Base-by-base conservation (phyloP, 2,329 filamentous ascomycete species). In the Trichoderma breve region DNA sequence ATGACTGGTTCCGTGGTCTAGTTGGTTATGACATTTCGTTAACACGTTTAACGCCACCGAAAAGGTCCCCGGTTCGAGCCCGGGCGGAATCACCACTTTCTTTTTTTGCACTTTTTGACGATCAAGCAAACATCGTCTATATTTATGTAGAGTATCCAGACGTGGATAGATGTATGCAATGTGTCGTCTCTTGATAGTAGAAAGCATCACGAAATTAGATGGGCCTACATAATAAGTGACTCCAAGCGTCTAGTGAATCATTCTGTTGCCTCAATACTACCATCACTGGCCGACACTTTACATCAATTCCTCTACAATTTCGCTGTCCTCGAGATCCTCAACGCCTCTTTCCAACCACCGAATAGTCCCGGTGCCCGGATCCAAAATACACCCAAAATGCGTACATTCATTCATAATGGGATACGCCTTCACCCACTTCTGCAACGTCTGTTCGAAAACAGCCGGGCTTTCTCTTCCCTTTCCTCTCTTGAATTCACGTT, bases 31-130 rank as follows among this genome's bases (percentile, higher is more conserved):
- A 75, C 74, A 75, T 76, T 75, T 77, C 74, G 75, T 73, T 77
- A 77, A 77, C 71, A 72, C 21, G 36, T 36, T 72, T 72, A 51
- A 72, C 71, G 61, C 71, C 76, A 76, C 76, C 75, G 75, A 77
- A 75, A 77, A 75, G 76, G 76, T 77, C 76, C 76, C 76, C 76
- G 75, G 76, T 77, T 77, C 76, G 68, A 77, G 74, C 76, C 76
- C 76, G 76, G 76, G 76, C 75, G 73, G 70, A 76, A 77, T 73
- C 76, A 76, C 72, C 55, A 64, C 51, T 58, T 71, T 60, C 34
- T 63, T 34, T n/a, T 58, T 72, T 47, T 72, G 43, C 28, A 24
- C 36, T 6, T 24, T n/a, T n/a, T n/a, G n/a, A n/a, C n/a, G n/a
- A n/a, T n/a, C n/a, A n/a, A n/a, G n/a, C n/a, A n/a, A n/a, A n/a